Base-by-base conservation (phyloP, 2,329 filamentous ascomycete genomes). In the Exophiala bonariae region DNA sequence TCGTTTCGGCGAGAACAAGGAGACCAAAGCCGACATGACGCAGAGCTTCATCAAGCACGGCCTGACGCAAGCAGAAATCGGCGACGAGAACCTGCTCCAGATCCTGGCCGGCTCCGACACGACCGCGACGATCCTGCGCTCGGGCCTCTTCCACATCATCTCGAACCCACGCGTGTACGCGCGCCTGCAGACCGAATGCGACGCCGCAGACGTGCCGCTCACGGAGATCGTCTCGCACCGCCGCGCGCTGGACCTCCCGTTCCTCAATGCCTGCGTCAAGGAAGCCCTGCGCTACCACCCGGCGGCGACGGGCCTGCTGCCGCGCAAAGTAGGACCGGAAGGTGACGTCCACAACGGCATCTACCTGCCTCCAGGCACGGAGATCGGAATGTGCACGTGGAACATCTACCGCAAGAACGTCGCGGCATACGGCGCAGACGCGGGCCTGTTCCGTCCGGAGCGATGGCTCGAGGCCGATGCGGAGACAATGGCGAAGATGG, bases 291-390 rank as follows among this genome's bases (percentile, higher is more conserved):
- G 62, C 2, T 22, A 61, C 13, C 57, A 59, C 44, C 58, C 61
- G 1, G 67, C 66, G 3, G 66, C 77, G 2, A 64, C 65, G 1
- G 67, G 67, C 1, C 56, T 66, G 6, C 60, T 69, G 52, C 59
- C 57, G 17, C 61, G 62, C 28, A 48, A 64, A 2, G 65, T 71
- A 14, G 68, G 70, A 6, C 58, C 59, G 3, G 63, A 66, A 11
- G 70, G 69, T 38, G 66, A 68, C 41, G 55, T 63, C 5, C 60
- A 72, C 17, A 62, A 64, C 32, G 65, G 62, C 17, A 58, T 66
- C 34, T 69, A 61, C 55, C 65, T 78, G 14, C 75, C 76, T 0
- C 69, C 63, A 33, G 75, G 75, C 19, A 73, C 70, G 1, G 63
- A 70, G 30, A 66, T 80, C 6, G 73, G 69, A 19, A 65, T 68